Evolutionary conservation across 768 basidiomycete genomes (phyloP).

Genomic region (Tulasnella sp.): DNA sequence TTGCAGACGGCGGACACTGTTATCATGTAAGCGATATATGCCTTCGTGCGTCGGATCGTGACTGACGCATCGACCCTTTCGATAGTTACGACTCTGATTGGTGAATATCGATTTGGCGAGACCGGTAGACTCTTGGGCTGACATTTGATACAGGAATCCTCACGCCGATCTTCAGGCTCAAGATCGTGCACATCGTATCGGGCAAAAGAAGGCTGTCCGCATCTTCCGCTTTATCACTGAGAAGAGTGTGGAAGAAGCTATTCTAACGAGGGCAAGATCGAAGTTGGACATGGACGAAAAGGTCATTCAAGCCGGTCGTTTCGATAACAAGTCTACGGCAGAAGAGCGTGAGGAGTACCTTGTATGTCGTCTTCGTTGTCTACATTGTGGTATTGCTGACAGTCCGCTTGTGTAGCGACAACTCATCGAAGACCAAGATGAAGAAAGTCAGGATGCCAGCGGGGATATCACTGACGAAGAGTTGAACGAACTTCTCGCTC

Average conservation of each 20-base stretch:
- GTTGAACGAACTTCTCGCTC: constrained; percentile 82
- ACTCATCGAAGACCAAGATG: constrained; percentile 79
- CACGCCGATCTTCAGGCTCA: constrained; percentile 99
- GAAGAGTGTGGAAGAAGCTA: constrained; percentile 96
- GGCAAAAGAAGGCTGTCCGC: constrained; percentile 94
- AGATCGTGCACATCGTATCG: constrained; percentile 99
- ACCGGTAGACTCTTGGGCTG: not conserved
- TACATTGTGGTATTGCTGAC: not conserved
- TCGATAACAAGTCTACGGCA: constrained; percentile 96
- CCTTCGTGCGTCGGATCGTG: not conserved
- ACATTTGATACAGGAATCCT: constrained; percentile 64
- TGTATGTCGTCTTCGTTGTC: constrained; percentile 39
- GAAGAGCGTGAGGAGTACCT: constrained; percentile 95
- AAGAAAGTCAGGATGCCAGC: constrained; percentile 79
- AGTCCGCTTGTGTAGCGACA: constrained; percentile 47
- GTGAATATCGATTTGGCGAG: constrained; percentile 23
- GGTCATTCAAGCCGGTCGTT: constrained; percentile 97
- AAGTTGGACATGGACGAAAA: constrained; percentile 99
- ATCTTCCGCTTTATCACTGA: constrained; percentile 96
- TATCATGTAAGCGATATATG: constrained; percentile 54
- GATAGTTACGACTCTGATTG: constrained; percentile 69
- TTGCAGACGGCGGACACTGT: constrained; percentile 94
- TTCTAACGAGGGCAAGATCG: constrained; percentile 86
- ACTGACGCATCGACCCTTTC: constrained; percentile 5
- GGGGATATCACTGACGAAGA: constrained; percentile 92